Evolutionary conservation across 148 eudicot species (phyloP).

Genomic region (Salicornia ramosissima): DNA sequence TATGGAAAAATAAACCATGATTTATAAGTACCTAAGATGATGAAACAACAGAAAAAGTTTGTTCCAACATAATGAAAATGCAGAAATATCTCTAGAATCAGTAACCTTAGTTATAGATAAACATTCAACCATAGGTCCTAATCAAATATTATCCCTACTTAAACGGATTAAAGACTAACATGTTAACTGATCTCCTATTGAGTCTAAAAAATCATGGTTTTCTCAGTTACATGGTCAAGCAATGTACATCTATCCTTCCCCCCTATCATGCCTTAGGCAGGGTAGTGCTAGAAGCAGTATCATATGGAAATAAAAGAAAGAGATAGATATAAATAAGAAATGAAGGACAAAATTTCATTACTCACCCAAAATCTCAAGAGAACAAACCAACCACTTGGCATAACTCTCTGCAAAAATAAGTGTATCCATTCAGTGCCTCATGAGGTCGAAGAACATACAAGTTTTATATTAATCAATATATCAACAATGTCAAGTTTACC

Average conservation of each 20-base stretch:
- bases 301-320: not conserved
- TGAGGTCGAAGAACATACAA: not conserved
- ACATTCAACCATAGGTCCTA: not conserved
- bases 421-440: slow-evolving; percentile 23
- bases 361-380: slow-evolving; percentile 96
- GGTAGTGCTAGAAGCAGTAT: not conserved
- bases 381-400: slow-evolving; percentile 94
- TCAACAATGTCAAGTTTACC: slow-evolving; percentile 42
- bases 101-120: not conserved
- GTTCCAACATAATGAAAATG: not conserved
- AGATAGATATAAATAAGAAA: not conserved
- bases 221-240: not conserved
- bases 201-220: not conserved
- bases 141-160: not conserved
- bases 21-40: not conserved
- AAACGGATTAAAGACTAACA: not conserved
- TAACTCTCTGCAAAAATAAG: slow-evolving; percentile 65
- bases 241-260: not conserved
- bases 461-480: slow-evolving; percentile 1
- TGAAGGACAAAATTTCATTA: not conserved
- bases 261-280: not conserved
- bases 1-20: slow-evolving; percentile 24
- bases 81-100: not conserved
- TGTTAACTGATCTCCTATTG: not conserved
- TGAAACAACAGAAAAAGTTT: not conserved